phyloP scores from a whole-genome alignment of 176 grass and related monocot species.

The Pharus latifolius region DNA sequence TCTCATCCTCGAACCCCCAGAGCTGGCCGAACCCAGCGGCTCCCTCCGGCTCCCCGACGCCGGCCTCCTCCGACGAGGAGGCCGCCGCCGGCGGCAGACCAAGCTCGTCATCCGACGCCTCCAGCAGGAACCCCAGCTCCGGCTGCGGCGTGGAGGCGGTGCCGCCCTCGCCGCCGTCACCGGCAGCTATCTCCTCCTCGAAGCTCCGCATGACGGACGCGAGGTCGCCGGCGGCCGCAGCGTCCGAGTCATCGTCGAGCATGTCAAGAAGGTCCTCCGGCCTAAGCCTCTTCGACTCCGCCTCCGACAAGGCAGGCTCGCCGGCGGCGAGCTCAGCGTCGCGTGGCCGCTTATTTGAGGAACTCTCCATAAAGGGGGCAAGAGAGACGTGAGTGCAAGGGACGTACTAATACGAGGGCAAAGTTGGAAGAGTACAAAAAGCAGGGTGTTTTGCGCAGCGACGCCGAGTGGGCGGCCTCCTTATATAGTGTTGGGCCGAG shows the following conservation, averaged over 20 bases:
- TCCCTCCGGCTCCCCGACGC: neutral
- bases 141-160: neutral
- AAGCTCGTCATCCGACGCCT: constrained; percentile 86
- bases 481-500: constrained; percentile 28
- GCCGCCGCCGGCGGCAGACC: constrained; percentile 40
- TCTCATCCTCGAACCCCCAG: constrained; percentile 54
- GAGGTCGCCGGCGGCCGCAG: constrained; percentile 26
- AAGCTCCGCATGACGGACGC: constrained; percentile 74
- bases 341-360: constrained; percentile 19
- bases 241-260: constrained; percentile 50
- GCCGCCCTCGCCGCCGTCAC: neutral
- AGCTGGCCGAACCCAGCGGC: constrained; percentile 14
- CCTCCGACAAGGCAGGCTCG: neutral
- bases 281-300: constrained; percentile 16
- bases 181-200: constrained; percentile 53
- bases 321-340: constrained; percentile 6
- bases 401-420: neutral
- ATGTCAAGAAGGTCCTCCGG: constrained; percentile 51
- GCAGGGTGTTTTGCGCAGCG: constrained; percentile 22
- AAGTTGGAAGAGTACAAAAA: constrained; percentile 10
- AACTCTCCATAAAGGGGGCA: neutral
- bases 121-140: constrained; percentile 53
- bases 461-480: neutral
- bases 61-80: neutral
- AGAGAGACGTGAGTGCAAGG: no score